Conservation (phyloP, 2,329 filamentous ascomycete genomes). For the Furcasterigmium furcatum region DNA sequence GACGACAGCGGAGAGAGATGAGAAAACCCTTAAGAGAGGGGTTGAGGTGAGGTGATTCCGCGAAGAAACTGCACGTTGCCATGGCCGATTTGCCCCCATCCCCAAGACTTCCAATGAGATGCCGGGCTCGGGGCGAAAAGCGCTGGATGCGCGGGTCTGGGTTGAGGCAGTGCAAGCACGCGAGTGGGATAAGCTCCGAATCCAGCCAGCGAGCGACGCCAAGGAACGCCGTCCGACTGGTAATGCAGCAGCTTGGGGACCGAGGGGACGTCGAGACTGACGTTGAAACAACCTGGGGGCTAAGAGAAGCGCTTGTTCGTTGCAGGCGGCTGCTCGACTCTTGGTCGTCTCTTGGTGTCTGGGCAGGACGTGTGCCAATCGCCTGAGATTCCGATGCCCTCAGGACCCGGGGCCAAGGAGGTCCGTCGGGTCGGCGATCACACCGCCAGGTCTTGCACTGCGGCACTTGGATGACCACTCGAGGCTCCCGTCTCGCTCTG, state of each 20-base stretch:
- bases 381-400: not conserved
- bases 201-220: not conserved
- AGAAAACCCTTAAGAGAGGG: not conserved
- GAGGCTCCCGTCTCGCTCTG: too few relatives aligned
- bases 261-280: not conserved
- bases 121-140: not conserved
- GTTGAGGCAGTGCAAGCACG: not conserved
- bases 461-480: too few relatives aligned
- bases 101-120: slow-evolving; percentile 1
- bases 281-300: not conserved
- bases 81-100: not conserved
- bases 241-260: not conserved
- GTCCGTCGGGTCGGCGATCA: not conserved
- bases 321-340: not conserved
- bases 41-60: not conserved
- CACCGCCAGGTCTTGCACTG: not conserved
- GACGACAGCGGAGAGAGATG: not conserved
- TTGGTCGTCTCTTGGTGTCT: not conserved
- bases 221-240: not conserved
- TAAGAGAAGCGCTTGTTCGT: not conserved
- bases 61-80: not conserved
- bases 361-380: not conserved
- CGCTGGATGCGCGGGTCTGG: not conserved
- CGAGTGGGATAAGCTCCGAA: slow-evolving; percentile 1
- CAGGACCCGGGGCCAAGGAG: not conserved